Conservation (phyloP, 1,284 basidiomycete species). For the Trametes hirsuta region DNA sequence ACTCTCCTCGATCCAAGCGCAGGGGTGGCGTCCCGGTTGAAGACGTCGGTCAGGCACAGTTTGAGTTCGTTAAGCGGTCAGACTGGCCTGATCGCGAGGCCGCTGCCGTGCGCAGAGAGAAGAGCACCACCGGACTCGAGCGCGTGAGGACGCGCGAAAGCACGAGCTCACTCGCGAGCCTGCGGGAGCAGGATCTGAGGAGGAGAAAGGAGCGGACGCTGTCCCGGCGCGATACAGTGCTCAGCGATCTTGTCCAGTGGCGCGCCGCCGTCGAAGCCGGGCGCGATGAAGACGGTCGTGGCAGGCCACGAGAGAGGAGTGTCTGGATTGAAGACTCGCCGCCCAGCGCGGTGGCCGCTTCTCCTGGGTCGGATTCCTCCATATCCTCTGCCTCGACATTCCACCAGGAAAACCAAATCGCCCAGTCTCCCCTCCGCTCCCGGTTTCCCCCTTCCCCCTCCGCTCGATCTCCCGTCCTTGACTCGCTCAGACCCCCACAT, state of each 20-base stretch:
- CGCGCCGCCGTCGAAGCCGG: conserved; percentile 46
- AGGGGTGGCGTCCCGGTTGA: conserved; percentile 48
- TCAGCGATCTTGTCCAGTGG: conserved; percentile 53
- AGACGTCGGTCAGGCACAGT: conserved; percentile 66
- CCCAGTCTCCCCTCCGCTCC: conserved; percentile 39
- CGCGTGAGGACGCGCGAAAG: conserved; percentile 55
- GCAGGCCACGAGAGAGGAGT: conserved; percentile 56
- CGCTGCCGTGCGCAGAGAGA: conserved; percentile 66
- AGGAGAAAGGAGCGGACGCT: conserved; percentile 42
- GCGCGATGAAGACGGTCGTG: conserved; percentile 50
- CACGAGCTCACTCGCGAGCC: conserved; percentile 33
- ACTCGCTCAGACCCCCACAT: conserved; percentile 6
- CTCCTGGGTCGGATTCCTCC: conserved; percentile 33
- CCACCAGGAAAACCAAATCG: conserved; percentile 25
- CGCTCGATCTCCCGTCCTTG: conserved; percentile 39
- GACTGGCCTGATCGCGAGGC: conserved; percentile 80
- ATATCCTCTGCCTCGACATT: conserved; percentile 32
- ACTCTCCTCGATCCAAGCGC: conserved; percentile 39
- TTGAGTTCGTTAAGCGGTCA: conserved; percentile 79
- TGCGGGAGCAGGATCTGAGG: conserved; percentile 39
- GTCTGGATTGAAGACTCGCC: conserved; percentile 30
- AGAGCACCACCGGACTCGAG: conserved; percentile 61
- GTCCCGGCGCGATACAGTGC: conserved; percentile 43
- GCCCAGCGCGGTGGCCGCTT: conserved; percentile 23
- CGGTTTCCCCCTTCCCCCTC: conserved; percentile 52